Percentiles rank a stretch among this genome's conserved stretches.
Conservation (phyloP, 2,329 filamentous ascomycete genomes). For the Bipolaris cookei region DNA sequence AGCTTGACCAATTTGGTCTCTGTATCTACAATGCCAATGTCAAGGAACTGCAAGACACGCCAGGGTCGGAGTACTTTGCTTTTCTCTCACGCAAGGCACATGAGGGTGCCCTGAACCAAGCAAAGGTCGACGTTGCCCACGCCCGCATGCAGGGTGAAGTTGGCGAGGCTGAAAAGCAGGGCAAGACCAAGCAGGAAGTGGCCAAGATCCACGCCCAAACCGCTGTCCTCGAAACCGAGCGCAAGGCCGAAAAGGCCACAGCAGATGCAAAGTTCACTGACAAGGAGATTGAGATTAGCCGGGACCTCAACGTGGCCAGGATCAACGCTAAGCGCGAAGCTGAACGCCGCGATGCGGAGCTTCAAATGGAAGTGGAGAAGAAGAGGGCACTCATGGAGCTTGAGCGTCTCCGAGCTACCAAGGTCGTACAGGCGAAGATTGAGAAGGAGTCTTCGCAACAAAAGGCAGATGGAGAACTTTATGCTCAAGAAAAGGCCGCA, state of each 20-base stretch:
- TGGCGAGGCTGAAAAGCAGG: slow-evolving; percentile 77
- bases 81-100: slow-evolving; percentile 83
- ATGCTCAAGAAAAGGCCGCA: slow-evolving; percentile 59
- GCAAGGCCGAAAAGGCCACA: slow-evolving; percentile 78
- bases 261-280: slow-evolving; percentile 79
- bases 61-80: slow-evolving; percentile 81
- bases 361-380: slow-evolving; percentile 78
- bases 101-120: slow-evolving; percentile 83
- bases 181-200: slow-evolving; percentile 82
- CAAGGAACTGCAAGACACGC: slow-evolving; percentile 85
- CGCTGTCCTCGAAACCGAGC: slow-evolving; percentile 81
- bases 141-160: slow-evolving; percentile 70
- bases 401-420: slow-evolving; percentile 76
- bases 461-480: slow-evolving; percentile 64
- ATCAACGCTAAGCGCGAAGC: slow-evolving; percentile 76
- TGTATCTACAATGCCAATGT: slow-evolving; percentile 73
- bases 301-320: slow-evolving; percentile 76
- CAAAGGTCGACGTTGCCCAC: slow-evolving; percentile 66
- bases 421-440: slow-evolving; percentile 79
- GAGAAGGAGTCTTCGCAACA: slow-evolving; percentile 71
- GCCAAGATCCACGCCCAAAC: slow-evolving; percentile 88
- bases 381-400: slow-evolving; percentile 81
- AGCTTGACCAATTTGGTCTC: slow-evolving; percentile 81
- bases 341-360: slow-evolving; percentile 78
- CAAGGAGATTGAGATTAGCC: slow-evolving; percentile 72